Percentiles rank a stretch among this genome's conserved stretches.
Conservation (phyloP, 2,329 filamentous ascomycete genomes). For the Macrophomina phaseolina region DNA sequence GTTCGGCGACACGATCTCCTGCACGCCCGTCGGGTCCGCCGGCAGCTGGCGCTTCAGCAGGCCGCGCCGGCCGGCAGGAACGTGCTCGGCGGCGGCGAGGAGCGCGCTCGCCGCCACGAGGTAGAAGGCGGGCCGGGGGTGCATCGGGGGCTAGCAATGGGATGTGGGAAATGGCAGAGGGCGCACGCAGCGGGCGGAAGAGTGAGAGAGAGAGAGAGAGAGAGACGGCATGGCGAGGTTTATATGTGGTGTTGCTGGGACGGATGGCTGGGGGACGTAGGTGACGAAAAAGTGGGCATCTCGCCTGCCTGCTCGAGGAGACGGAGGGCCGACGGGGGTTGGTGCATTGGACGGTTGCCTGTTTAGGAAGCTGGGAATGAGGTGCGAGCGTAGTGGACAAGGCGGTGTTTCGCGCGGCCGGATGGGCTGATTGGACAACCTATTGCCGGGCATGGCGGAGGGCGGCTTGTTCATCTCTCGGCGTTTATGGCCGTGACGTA, state of each 20-base stretch:
- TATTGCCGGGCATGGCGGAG: conserved; percentile 9
- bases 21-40: conserved; percentile 19
- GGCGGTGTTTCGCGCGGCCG: not conserved
- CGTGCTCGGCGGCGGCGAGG: not conserved
- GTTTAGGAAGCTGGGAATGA: conserved; percentile 11
- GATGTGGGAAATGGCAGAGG: not conserved
- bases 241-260: not conserved
- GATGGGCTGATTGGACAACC: not conserved
- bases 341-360: not conserved
- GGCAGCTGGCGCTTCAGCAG: conserved; percentile 18
- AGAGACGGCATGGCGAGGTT: not conserved
- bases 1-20: conserved; percentile 46
- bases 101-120: not conserved
- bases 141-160: not conserved
- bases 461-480: not conserved
- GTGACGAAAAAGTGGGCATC: not conserved
- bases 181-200: not conserved
- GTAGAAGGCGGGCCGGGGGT: not conserved
- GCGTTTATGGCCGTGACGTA: not conserved
- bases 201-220: not conserved
- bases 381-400: not conserved
- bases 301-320: not conserved
- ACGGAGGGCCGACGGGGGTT: not conserved
- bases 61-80: conserved; percentile 3
- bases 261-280: too few relatives aligned